Base-by-base conservation (phyloP, 2,329 filamentous ascomycete genomes). In the Cercospora berteroae region DNA sequence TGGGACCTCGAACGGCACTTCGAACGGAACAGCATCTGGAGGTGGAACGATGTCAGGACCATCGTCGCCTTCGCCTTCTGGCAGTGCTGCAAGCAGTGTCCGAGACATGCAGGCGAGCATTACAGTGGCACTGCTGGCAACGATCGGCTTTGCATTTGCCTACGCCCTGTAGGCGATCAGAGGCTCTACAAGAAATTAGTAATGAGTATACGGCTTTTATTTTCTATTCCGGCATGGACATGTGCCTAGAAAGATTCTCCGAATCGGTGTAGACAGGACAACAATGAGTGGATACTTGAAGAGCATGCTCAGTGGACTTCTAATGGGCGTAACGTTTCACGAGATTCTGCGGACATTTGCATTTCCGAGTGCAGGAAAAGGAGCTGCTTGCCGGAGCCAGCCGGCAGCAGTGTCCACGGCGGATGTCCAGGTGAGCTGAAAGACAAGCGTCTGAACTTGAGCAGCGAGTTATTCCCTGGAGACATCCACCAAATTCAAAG, bases 1-100 rank as follows among this genome's bases (percentile, higher is more conserved):
- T 48, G 67, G 67, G 12, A 63, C 62, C 16, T 12, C 33, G 33
- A 55, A 55, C 16, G 50, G 20, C 23, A 36, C 33, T 39, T 57
- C 52, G 25, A 57, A 57, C 2, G 52, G 25, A 9, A 29, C 52
- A 13, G n/a, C n/a, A 18, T 29, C n/a, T 8, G 52, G 16, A 16
- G 52, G 44, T 3, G 44, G 18, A 23, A 23, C 36, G 20, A 50
- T 50, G 36, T 39, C 36, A n/a, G 36, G 36, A 39, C 6, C 36
- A 39, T 39, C 36, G 1, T n/a, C 36, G 36, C 36, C 44, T 50
- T 23, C 44, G 20, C 18, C 44, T 3, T 50, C 44, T 13, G 44
- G 25, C 18, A 23, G 44, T 23, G 18, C 44, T 50, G 44, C 18
- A 50, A 50, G 18, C 44, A 50, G 18, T 13, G 5, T 50, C 20